A percentile compares a stretch with the other conserved stretches of the same genome.
Conservation (phyloP, 1,284 basidiomycete genomes). For the Naganishia albida region DNA sequence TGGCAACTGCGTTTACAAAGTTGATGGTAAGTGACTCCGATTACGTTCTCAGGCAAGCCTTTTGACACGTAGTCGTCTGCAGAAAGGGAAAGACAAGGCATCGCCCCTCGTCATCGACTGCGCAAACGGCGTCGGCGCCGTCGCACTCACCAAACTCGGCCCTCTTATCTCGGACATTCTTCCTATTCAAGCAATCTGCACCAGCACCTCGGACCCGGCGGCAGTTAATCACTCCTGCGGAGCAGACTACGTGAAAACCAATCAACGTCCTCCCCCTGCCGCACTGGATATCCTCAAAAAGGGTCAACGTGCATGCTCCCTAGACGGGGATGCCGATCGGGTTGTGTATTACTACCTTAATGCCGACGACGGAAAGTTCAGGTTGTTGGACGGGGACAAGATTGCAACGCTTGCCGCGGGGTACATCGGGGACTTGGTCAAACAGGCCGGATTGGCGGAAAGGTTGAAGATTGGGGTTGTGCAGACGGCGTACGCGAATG, state of each 20-base stretch:
- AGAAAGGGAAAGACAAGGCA: slow-evolving; percentile 50
- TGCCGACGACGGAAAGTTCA: slow-evolving; percentile 67
- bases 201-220: slow-evolving; percentile 65
- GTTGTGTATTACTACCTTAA: slow-evolving; percentile 93
- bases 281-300: slow-evolving; percentile 63
- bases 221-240: slow-evolving; percentile 86
- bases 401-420: slow-evolving; percentile 91
- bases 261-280: slow-evolving; percentile 72
- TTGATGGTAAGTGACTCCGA: slow-evolving; percentile 66
- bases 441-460: slow-evolving; percentile 68
- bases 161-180: slow-evolving; percentile 51
- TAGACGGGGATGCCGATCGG: slow-evolving; percentile 97
- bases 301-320: slow-evolving; percentile 81
- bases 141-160: slow-evolving; percentile 64
- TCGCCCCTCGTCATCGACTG: slow-evolving; percentile 81
- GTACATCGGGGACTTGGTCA: slow-evolving; percentile 89
- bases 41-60: neutral
- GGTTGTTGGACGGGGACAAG: slow-evolving; percentile 97
- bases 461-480: slow-evolving; percentile 83
- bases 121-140: slow-evolving; percentile 93
- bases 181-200: slow-evolving; percentile 63
- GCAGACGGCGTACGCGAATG: slow-evolving; percentile 99
- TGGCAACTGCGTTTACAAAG: slow-evolving; percentile 80
- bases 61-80: neutral
- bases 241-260: slow-evolving; percentile 96